phyloP scores from a whole-genome alignment of 192 early-diverging fungal species.

The Jimgerdemannia flammicorona region DNA sequence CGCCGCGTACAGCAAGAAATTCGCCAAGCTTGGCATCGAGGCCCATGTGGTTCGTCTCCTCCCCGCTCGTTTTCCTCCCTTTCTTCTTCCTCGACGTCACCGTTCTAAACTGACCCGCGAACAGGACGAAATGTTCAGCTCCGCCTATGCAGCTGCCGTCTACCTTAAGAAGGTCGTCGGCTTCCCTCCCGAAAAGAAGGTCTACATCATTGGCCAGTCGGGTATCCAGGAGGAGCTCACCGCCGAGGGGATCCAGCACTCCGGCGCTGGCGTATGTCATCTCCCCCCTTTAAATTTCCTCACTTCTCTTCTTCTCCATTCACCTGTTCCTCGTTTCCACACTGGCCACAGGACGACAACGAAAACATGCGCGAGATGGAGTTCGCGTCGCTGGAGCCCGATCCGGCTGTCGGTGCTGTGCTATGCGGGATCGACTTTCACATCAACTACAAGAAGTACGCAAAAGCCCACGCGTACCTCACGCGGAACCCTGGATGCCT shows the following conservation, averaged over 20 bases:
- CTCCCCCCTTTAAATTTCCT: not conserved
- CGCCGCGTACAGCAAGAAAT: constrained; percentile 75
- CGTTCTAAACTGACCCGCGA: not conserved
- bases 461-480: constrained; percentile 88
- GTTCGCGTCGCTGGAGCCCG: constrained; percentile 51
- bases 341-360: constrained; percentile 33
- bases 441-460: constrained; percentile 91
- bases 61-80: not conserved
- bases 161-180: constrained; percentile 82
- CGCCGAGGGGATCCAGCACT: constrained; percentile 65
- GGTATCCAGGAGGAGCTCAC: constrained; percentile 88
- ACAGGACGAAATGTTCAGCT: constrained; percentile 90
- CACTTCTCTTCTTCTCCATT: not conserved
- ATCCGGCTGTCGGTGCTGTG: constrained; percentile 78
- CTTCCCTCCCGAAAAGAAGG: constrained; percentile 85
- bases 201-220: constrained; percentile 86
- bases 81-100: not conserved
- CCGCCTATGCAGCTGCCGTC: constrained; percentile 88
- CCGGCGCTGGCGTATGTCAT: constrained; percentile 43
- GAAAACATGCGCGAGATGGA: constrained; percentile 46
- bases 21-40: constrained; percentile 74
- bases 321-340: not conserved
- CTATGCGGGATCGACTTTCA: constrained; percentile 90
- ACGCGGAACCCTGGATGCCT: constrained; percentile 59
- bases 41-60: constrained; percentile 53